These are phyloP conservation scores for Rhodotorula toruloides DNA, from an alignment of 768 basidiomycete genomes.

Conservation along the genomic window DNA sequence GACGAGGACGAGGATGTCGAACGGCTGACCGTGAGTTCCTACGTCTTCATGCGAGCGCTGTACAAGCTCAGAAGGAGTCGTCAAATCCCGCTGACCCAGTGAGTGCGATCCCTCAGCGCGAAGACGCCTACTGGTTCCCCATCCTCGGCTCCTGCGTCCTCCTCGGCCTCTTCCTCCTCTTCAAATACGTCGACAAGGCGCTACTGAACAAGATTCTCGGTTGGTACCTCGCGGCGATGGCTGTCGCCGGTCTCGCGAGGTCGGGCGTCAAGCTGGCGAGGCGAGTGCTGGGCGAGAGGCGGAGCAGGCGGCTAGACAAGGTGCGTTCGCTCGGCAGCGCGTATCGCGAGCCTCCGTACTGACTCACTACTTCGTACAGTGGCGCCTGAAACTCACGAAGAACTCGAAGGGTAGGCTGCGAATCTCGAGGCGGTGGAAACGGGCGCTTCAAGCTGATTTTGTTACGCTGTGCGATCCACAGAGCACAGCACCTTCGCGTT, in stretches of 20 bases:
- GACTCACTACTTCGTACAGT: background rate
- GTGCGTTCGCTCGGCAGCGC: background rate
- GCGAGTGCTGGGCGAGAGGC: background rate
- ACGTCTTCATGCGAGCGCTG: background rate
- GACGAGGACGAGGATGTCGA: slow-evolving; percentile 55
- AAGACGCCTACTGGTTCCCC: slow-evolving; percentile 43
- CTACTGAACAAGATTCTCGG: slow-evolving; percentile 77
- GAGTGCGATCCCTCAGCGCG: slow-evolving; percentile 24
- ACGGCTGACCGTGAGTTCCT: slow-evolving; percentile 36
- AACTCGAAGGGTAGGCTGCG: slow-evolving; percentile 13
- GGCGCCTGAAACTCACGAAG: slow-evolving; percentile 30
- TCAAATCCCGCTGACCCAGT: too few species aligned
- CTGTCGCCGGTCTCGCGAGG: slow-evolving; percentile 61
- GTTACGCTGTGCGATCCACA: slow-evolving; percentile 10
- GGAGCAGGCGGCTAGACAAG: slow-evolving; percentile 48
- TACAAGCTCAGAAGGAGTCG: background rate
- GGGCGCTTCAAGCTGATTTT: background rate
- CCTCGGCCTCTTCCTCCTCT: slow-evolving; percentile 40
- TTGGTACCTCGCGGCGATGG: slow-evolving; percentile 51
- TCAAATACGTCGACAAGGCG: slow-evolving; percentile 49
- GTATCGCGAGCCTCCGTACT: background rate
- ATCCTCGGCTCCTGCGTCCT: slow-evolving; percentile 39
- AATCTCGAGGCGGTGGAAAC: too few species aligned
- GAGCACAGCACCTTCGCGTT: slow-evolving; percentile 45
- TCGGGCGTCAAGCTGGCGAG: background rate